A percentile compares a stretch with the other conserved stretches of the same genome.
Evolutionary conservation across 2,329 filamentous ascomycete species (phyloP).

Genomic region (Colletotrichum sp.): DNA sequence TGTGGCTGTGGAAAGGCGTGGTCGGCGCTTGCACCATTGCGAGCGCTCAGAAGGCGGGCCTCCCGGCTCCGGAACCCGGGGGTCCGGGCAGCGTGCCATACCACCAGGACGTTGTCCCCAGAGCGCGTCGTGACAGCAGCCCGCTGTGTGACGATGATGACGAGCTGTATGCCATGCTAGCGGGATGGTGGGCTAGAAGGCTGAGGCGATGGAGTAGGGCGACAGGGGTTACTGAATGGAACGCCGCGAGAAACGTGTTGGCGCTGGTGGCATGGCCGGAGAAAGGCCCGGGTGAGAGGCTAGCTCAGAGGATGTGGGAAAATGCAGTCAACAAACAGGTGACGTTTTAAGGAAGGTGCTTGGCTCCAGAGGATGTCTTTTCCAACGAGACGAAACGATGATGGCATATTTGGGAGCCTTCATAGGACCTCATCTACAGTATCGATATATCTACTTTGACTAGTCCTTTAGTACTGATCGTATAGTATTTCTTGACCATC

Average conservation of each 20-base stretch:
- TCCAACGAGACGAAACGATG: not conserved
- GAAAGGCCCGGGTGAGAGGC: not conserved
- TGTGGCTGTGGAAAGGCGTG: not conserved
- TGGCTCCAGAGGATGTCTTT: not conserved
- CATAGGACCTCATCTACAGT: not conserved
- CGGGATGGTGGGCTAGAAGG: not conserved
- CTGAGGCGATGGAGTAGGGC: not conserved
- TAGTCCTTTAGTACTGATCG: no score
- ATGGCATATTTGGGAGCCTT: not conserved
- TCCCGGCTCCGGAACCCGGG: not conserved
- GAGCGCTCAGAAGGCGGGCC: not conserved
- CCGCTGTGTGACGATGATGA: not conserved
- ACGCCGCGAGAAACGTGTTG: not conserved
- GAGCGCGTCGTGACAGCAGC: not conserved
- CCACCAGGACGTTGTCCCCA: not conserved
- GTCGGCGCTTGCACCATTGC: not conserved
- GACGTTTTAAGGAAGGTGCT: not conserved
- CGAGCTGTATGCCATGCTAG: not conserved
- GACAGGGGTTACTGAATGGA: not conserved
- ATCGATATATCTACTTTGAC: not conserved
- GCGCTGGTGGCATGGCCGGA: not conserved
- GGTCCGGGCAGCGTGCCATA: not conserved
- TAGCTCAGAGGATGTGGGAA: not conserved
- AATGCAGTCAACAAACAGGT: not conserved
- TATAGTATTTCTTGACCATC: no score